A percentile compares a stretch with the other conserved stretches of the same genome.
Conservation (phyloP, 2,329 filamentous ascomycete genomes). For the Fusarium sp. region DNA sequence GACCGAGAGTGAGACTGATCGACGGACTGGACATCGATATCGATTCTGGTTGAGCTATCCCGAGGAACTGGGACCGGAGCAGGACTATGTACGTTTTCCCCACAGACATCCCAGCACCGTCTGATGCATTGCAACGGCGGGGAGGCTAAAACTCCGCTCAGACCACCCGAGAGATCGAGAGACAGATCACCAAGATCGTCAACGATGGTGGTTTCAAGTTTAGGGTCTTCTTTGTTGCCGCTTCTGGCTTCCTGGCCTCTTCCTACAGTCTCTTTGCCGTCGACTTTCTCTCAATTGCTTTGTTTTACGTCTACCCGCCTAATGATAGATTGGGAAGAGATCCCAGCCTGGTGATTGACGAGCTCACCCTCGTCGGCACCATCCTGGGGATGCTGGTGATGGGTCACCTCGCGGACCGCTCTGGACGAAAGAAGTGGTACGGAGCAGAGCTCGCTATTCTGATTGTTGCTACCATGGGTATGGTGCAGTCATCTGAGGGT, state of each 20-base stretch:
- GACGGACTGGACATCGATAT: neutral
- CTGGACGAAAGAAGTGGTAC: constrained; percentile 22
- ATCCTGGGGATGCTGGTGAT: constrained; percentile 26
- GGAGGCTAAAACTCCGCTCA: neutral
- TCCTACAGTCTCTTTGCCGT: constrained; percentile 20
- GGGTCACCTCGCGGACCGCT: constrained; percentile 14
- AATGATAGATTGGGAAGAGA: neutral
- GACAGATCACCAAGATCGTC: constrained; percentile 27
- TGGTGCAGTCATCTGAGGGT: constrained; percentile 21
- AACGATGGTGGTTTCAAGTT: constrained; percentile 27
- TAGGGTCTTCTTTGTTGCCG: constrained; percentile 27
- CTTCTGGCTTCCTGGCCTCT: constrained; percentile 24
- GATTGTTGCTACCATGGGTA: constrained; percentile 21
- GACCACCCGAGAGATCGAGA: constrained; percentile 23
- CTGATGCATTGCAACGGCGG: neutral
- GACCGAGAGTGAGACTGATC: neutral
- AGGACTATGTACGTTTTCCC: constrained; percentile 16
- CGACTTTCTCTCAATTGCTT: constrained; percentile 17
- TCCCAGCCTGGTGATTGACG: constrained; percentile 15
- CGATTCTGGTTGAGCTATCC: constrained; percentile 14
- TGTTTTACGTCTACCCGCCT: constrained; percentile 19
- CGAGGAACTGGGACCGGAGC: constrained; percentile 19
- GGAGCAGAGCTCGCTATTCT: constrained; percentile 16
- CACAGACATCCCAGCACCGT: neutral
- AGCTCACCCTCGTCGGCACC: constrained; percentile 21